Base-by-base conservation (phyloP, 225 moss, liverwort and hornwort species). In the Neckera pumila region DNA sequence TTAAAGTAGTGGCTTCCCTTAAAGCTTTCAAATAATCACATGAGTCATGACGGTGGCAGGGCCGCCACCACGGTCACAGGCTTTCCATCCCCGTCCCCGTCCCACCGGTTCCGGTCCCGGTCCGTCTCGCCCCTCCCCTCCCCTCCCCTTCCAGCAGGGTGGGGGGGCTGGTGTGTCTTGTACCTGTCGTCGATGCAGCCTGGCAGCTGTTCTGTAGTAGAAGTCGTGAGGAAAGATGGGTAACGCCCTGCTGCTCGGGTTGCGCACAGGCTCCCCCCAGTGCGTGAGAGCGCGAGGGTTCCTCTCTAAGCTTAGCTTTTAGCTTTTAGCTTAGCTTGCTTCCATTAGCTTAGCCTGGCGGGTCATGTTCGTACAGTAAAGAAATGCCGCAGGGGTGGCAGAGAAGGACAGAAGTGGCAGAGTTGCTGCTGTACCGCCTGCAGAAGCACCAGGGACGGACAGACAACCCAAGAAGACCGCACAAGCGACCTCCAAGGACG, bases 111-210 rank as follows among this genome's bases (percentile, higher is more conserved):
- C 70, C 71, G 33, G 51, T 11, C 33, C 70, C 71, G 33, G 51
- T 11, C 28, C 80, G 73, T 72, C 72, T 38, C 53, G 12, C 30
- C 17, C 74, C 75, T 12, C 45, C 86, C 58, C 75, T 12, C 45
- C 86, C 58, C 25, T 26, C 80, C 87, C 70, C 80, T 59, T 43
- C 67, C 71, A 61, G 40, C 87, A 30, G 61, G 42, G 58, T 38
- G 51, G 42, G 58, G 51, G 51, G 81, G 6, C 63, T 86, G 64
- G 86, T 85, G 47, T 82, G 88, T 91, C 86, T 89, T 90, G 91
- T 85, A 91, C 90, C 81, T 84, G 88, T 90, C 90, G 92, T 90
- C 83, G 80, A 79, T 79, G 89, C 86, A 91, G 89, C 54, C 90
- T 84, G 90, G 90, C 90, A 87, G 86, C 83, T 86, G 90, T 71